These are phyloP conservation scores for Schizochytrium sp. DNA, from an alignment of 108 stramenopile genomes.

Conservation along the genomic window DNA sequence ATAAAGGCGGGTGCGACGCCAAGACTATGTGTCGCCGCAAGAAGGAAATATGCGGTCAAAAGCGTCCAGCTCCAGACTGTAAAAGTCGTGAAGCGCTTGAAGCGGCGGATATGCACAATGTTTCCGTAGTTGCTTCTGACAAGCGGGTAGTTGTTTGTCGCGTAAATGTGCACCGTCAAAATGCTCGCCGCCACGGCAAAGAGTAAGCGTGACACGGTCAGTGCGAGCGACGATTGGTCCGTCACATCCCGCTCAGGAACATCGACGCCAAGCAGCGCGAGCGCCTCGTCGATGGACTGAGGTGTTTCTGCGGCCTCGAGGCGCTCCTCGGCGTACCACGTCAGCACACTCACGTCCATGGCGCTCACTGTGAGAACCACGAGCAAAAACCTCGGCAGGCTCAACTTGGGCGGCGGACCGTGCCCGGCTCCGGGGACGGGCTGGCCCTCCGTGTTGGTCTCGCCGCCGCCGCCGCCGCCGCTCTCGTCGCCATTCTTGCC, in stretches of 20 bases:
- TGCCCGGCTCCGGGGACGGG: too few species aligned
- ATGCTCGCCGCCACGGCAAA: background rate
- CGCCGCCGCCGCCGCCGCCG: too few species aligned
- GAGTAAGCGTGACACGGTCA: background rate
- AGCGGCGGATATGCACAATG: background rate
- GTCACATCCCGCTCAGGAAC: background rate
- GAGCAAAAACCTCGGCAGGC: too few species aligned
- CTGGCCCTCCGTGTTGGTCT: too few species aligned
- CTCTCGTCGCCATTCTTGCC: too few species aligned
- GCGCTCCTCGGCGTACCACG: too few species aligned
- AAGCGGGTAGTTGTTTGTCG: background rate
- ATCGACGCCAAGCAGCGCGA: background rate
- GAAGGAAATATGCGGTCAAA: background rate
- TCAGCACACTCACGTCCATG: too few species aligned
- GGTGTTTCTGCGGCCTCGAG: too few species aligned
- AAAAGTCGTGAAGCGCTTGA: background rate
- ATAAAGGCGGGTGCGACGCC: background rate
- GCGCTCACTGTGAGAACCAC: too few species aligned
- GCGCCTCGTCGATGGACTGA: background rate
- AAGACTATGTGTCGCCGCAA: background rate
- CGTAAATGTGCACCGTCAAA: background rate
- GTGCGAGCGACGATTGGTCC: background rate
- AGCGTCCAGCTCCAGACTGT: constrained; percentile 15
- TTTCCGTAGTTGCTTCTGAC: background rate
- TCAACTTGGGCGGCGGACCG: too few species aligned